Conservation (phyloP, 257 asterid species). For the Catharanthus roseus region DNA sequence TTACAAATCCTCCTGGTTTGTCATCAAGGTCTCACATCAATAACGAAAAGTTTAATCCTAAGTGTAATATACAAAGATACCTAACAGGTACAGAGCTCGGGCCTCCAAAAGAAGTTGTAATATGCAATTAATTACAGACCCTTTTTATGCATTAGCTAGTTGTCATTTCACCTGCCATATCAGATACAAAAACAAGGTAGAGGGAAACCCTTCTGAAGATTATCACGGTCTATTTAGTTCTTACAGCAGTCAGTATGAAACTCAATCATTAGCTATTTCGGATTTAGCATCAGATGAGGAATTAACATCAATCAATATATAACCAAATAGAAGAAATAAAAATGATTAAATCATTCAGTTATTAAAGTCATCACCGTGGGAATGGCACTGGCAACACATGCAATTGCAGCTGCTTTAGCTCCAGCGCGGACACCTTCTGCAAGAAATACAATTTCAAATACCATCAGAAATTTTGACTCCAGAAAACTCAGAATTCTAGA, state of each 20-base stretch:
- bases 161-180: neutral
- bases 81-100: neutral
- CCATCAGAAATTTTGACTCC: slow-evolving; percentile 2
- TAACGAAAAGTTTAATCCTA: neutral
- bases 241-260: neutral
- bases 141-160: neutral
- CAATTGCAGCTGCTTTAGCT: slow-evolving; percentile 60
- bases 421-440: slow-evolving; percentile 70
- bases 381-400: slow-evolving; percentile 56
- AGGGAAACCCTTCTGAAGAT: neutral
- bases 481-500: neutral
- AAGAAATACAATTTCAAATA: slow-evolving; percentile 13
- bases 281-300: neutral
- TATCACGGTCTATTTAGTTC: neutral
- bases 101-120: neutral
- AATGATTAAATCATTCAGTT: neutral
- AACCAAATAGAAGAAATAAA: neutral
- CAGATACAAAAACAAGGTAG: neutral
- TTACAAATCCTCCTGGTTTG: no score
- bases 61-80: neutral
- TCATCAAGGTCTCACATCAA: no score
- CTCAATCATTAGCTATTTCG: no score
- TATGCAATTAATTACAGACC: neutral
- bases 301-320: neutral
- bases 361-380: slow-evolving; percentile 46